Evolutionary conservation across 2,329 filamentous ascomycete genomes (phyloP).

Genomic region (Tolypocladium nubicola): DNA sequence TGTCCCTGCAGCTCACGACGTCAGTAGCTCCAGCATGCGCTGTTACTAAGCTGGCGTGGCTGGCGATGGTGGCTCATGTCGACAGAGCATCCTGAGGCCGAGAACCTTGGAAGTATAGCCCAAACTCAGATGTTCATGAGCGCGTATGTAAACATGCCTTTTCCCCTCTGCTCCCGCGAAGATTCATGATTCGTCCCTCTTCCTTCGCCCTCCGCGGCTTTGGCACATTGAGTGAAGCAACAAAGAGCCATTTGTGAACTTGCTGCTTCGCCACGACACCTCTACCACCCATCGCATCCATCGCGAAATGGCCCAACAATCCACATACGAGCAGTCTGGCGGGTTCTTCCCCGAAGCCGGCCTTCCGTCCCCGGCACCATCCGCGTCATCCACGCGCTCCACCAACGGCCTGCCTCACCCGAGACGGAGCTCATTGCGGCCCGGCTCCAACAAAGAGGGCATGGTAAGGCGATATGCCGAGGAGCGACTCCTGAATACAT

Average conservation of each 20-base stretch:
- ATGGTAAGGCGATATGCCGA: slow-evolving; percentile 48
- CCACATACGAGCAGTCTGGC: slow-evolving; percentile 23
- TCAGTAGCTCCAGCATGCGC: slow-evolving; percentile 1
- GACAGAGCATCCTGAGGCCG: not conserved
- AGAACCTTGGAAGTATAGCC: no score
- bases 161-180: not conserved
- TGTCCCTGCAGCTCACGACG: not conserved
- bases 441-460: slow-evolving; percentile 51
- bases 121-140: not conserved
- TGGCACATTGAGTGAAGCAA: not conserved
- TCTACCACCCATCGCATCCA: not conserved
- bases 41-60: no score
- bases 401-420: slow-evolving; percentile 42
- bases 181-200: no score
- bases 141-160: not conserved
- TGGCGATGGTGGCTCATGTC: no score
- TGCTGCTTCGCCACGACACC: not conserved
- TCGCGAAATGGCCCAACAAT: not conserved
- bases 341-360: slow-evolving; percentile 38
- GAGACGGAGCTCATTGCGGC: slow-evolving; percentile 37
- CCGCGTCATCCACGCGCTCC: slow-evolving; percentile 30
- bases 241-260: no score
- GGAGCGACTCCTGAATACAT: slow-evolving; percentile 39
- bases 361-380: slow-evolving; percentile 46
- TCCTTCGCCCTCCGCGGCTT: not conserved